Base-by-base conservation (phyloP, 2,329 filamentous ascomycete species). In the Amauroascus niger region DNA sequence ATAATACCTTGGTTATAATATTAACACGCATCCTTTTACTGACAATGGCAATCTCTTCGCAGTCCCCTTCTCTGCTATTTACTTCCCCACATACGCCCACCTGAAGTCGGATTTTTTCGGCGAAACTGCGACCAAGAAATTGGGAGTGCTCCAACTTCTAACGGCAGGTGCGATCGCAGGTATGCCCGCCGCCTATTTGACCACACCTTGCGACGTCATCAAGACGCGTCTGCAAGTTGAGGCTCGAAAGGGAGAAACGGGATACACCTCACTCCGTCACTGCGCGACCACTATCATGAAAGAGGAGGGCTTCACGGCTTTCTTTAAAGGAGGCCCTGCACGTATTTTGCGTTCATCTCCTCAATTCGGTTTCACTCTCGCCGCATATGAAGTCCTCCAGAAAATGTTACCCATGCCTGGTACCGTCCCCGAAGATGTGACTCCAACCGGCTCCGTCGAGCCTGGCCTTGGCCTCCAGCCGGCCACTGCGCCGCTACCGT, bases 211-310 rank as follows among this genome's bases (percentile, higher is more conserved):
- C 75, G 93, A 98, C 67, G 93, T 98, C 58, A 97, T 98, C 83
- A 98, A 98, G 79, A 98, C 93, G 2, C 86, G 93, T 68, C 79
- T 98, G 56, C 93, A 98, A 71, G 93, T 98, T 55, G 93, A 98
- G 72, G 90, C 91, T 20, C 86, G 93, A 60, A 97, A 97, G 77
- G 93, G 93, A 59, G 91, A 98, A 64, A 84, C 84, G 2, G 78
- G 79, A 47, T 98, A 98, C 77, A 93, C 81, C 40, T 87, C 87
- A 45, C 79, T 98, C 46, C 82, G 88, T 53, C 88, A 98, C 72
- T 87, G 84, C 52, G 93, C 93, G 35, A 73, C 73, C 63, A 95
- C 88, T 13, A 87, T 98, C 63, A 84, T 79, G 75, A 82, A 84
- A 69, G 87, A 97, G 69, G 93, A 98, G 72, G 93, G 93, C 9